Evolutionary conservation across 257 asterid species (phyloP).

Genomic region (Penstemon eatonii): DNA sequence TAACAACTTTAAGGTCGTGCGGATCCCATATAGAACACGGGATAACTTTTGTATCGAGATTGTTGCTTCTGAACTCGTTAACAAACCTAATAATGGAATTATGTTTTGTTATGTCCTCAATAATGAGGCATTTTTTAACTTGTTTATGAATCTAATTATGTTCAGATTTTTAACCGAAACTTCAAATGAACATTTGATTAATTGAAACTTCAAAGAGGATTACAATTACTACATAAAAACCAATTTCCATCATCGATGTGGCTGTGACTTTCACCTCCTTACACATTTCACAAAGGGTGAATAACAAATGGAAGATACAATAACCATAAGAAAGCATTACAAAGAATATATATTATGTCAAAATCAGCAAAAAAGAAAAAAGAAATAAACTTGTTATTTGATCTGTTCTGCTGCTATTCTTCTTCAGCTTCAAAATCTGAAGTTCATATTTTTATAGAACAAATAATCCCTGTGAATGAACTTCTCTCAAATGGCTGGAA

Average conservation of each 20-base stretch:
- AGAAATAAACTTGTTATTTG: conserved; percentile 36
- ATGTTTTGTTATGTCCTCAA: too few species aligned
- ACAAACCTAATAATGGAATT: too few species aligned
- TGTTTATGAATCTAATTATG: neutral
- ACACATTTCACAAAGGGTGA: conserved; percentile 36
- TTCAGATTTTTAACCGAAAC: neutral
- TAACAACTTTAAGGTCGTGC: too few species aligned
- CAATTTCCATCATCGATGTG: neutral
- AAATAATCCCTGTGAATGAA: conserved; percentile 26
- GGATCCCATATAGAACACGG: too few species aligned
- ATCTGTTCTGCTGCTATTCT: conserved; percentile 25
- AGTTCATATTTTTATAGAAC: conserved; percentile 23
- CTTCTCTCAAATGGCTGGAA: conserved; percentile 38
- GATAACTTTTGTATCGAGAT: too few species aligned
- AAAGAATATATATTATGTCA: conserved; percentile 46
- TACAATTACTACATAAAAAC: conserved; percentile 8
- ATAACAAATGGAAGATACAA: conserved; percentile 13
- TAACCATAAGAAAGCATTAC: conserved; percentile 31
- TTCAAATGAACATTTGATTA: neutral
- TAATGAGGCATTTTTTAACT: neutral
- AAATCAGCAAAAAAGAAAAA: conserved; percentile 10
- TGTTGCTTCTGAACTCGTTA: too few species aligned
- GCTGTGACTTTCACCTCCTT: conserved; percentile 24
- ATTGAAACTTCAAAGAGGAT: conserved; percentile 1
- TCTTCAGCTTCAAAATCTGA: conserved; percentile 31